Percentiles rank a stretch among this genome's conserved stretches.
phyloP scores from a whole-genome alignment of 768 basidiomycete species.

The Nevesoporus exiguus region DNA sequence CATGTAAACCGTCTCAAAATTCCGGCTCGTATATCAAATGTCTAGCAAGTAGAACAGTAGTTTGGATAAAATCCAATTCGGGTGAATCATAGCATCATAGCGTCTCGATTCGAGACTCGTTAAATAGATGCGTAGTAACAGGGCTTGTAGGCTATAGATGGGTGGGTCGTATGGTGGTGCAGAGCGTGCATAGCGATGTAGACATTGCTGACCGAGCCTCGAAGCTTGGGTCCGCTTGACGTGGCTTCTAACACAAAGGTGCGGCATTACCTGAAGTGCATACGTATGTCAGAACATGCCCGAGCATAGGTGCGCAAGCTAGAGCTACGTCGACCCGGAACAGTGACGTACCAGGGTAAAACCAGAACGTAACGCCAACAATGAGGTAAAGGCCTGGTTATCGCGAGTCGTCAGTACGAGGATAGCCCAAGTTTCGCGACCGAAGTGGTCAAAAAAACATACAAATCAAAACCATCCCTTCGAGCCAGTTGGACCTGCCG shows the following conservation, averaged over 20 bases:
- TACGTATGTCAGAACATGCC: conserved; percentile 2
- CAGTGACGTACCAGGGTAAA: conserved; percentile 42
- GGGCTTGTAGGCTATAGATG: background rate
- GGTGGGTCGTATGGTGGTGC: background rate
- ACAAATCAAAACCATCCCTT: conserved; percentile 79
- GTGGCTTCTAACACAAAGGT: conserved; percentile 3
- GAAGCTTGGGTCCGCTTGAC: background rate
- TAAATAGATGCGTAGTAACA: background rate
- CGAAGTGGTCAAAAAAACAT: conserved; percentile 6
- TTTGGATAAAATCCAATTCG: too few species aligned
- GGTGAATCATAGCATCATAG: too few species aligned
- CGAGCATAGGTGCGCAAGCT: too few species aligned
- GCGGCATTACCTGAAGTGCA: background rate
- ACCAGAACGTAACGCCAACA: conserved; percentile 53
- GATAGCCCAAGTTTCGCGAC: background rate
- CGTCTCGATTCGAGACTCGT: too few species aligned
- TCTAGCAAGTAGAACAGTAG: too few species aligned
- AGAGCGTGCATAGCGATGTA: background rate
- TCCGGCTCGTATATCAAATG: too few species aligned
- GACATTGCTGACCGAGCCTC: background rate
- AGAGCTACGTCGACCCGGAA: background rate
- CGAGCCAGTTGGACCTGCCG: conserved; percentile 91
- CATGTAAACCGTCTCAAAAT: too few species aligned
- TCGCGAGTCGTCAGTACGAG: conserved; percentile 2
- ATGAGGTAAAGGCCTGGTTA: conserved; percentile 50